Percentiles rank a stretch among this genome's conserved stretches.
Conservation (phyloP, 2,329 filamentous ascomycete genomes). For the Nakataea oryzae region DNA sequence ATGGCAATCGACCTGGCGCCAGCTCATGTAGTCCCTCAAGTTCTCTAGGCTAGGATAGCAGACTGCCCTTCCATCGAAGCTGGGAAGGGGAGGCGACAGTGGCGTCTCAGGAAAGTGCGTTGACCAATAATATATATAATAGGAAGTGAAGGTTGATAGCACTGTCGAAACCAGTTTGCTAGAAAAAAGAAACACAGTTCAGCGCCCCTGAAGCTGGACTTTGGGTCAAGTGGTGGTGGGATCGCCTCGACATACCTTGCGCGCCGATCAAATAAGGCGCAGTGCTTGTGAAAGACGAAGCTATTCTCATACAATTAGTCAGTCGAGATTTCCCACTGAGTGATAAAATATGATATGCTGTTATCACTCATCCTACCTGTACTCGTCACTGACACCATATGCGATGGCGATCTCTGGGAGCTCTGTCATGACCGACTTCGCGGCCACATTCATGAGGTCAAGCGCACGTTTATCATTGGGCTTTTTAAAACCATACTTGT, state of each 20-base stretch:
- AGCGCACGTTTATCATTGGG: conserved; percentile 84
- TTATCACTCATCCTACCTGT: conserved; percentile 40
- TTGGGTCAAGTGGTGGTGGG: background rate
- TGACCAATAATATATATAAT: conserved; percentile 77
- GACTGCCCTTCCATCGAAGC: conserved; percentile 87
- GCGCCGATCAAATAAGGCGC: conserved; percentile 74
- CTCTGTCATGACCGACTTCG: conserved; percentile 72
- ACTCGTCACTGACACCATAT: conserved; percentile 94
- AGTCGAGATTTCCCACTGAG: conserved; percentile 21
- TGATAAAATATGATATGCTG: conserved; percentile 1
- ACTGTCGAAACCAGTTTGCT: conserved; percentile 89
- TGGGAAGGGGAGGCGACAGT: conserved; percentile 66
- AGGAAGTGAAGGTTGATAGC: conserved; percentile 85
- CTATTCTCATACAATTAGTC: conserved; percentile 19
- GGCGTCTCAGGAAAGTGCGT: conserved; percentile 61
- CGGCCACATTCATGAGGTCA: conserved; percentile 89
- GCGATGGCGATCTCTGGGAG: conserved; percentile 77
- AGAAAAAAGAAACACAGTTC: background rate
- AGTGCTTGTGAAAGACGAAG: conserved; percentile 81
- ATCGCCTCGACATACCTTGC: conserved; percentile 42
- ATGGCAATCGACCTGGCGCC: conserved; percentile 97
- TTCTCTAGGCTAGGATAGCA: conserved; percentile 77
- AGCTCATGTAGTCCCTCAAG: conserved; percentile 88
- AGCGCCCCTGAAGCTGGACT: background rate
- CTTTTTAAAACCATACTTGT: conserved; percentile 77